Percentiles rank a stretch among this genome's conserved stretches.
Conservation (phyloP, 768 basidiomycete genomes). For the Neoboletus brunneissimus region DNA sequence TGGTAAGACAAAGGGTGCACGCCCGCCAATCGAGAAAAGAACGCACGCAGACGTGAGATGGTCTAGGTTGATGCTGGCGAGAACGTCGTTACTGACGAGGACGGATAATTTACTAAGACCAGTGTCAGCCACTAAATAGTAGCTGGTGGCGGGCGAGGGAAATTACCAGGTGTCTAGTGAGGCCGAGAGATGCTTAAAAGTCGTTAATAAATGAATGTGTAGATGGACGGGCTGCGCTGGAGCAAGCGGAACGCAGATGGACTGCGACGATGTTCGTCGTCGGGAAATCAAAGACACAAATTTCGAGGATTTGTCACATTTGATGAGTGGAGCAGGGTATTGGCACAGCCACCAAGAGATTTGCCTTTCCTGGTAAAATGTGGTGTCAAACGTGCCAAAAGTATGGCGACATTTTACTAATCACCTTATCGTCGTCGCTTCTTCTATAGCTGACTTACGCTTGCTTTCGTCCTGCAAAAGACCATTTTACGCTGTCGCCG, state of each 20-base stretch:
- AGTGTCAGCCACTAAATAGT: conserved; percentile 9
- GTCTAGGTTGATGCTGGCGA: conserved; percentile 6
- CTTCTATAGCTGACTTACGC: neutral
- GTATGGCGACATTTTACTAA: neutral
- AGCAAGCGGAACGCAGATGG: conserved; percentile 1
- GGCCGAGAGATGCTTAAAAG: neutral
- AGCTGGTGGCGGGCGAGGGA: neutral
- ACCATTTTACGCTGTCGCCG: neutral
- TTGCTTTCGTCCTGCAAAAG: neutral
- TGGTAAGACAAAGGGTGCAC: conserved; percentile 8
- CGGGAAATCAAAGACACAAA: conserved; percentile 16
- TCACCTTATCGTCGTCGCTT: conserved; percentile 3
- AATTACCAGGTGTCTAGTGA: conserved; percentile 4
- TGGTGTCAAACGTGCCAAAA: neutral
- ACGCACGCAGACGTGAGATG: conserved; percentile 7
- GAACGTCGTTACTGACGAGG: conserved; percentile 3
- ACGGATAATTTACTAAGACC: conserved; percentile 19
- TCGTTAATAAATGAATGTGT: conserved; percentile 20
- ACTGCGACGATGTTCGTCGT: conserved; percentile 14
- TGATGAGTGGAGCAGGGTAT: conserved; percentile 17
- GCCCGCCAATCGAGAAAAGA: conserved; percentile 3
- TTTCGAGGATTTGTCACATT: conserved; percentile 25
- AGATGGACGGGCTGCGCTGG: neutral
- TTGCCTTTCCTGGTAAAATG: conserved; percentile 12
- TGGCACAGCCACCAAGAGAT: conserved; percentile 20